Percentiles rank a stretch among this genome's conserved stretches.
phyloP scores from a whole-genome alignment of 2,329 filamentous ascomycete genomes.

The Neonectria sp. region DNA sequence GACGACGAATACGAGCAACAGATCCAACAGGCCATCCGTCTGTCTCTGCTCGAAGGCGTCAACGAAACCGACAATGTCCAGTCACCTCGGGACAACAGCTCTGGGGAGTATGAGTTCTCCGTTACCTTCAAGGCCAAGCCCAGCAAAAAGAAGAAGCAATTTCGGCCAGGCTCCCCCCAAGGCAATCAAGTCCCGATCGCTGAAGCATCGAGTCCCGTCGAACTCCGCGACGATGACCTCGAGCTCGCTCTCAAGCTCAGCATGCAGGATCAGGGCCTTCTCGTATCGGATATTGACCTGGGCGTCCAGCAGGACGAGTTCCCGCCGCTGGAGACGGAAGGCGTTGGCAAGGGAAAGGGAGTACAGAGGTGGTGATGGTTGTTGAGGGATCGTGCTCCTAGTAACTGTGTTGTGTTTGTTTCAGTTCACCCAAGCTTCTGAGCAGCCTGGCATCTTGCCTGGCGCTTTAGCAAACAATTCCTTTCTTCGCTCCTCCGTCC shows the following conservation, averaged over 20 bases:
- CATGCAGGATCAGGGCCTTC: conserved; percentile 66
- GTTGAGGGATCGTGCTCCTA: neutral
- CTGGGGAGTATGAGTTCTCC: conserved; percentile 66
- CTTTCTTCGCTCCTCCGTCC: conserved; percentile 12
- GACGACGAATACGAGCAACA: conserved; percentile 73
- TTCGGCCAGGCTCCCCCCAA: conserved; percentile 52
- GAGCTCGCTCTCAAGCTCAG: conserved; percentile 74
- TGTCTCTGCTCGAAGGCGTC: conserved; percentile 71
- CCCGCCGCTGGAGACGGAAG: conserved; percentile 56
- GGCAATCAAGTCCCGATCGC: conserved; percentile 54
- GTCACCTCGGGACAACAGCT: conserved; percentile 62
- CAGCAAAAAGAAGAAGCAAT: conserved; percentile 58
- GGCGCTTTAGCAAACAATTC: conserved; percentile 4
- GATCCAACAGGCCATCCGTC: conserved; percentile 74
- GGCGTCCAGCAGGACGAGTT: conserved; percentile 54
- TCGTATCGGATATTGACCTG: conserved; percentile 27
- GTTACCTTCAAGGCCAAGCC: conserved; percentile 63
- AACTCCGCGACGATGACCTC: conserved; percentile 67
- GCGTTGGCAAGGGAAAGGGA: conserved; percentile 62
- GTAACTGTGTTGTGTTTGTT: conserved; percentile 13
- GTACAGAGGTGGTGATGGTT: conserved; percentile 47
- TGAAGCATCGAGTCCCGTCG: conserved; percentile 35
- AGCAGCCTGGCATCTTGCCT: conserved; percentile 1
- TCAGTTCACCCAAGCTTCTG: conserved; percentile 1
- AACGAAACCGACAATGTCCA: conserved; percentile 59